These are phyloP conservation scores for Ophiostoma sp. DNA, from an alignment of 2,329 filamentous ascomycete species.

Conservation along the genomic window DNA sequence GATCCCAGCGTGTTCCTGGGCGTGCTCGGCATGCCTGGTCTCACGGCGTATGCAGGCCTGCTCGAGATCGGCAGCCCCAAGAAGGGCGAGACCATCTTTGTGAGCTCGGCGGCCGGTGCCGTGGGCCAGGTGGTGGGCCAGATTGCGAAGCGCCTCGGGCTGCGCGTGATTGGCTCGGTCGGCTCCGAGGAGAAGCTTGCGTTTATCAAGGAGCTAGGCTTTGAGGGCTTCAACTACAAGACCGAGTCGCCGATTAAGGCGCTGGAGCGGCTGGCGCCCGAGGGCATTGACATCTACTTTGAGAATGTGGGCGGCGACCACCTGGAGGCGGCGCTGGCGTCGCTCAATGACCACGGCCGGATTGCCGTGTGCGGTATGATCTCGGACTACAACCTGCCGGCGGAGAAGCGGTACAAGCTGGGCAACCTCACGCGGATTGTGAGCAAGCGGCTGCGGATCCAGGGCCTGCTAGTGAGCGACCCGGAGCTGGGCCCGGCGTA, in stretches of 20 bases:
- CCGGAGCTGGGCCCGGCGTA: conserved; percentile 62
- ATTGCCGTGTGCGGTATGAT: conserved; percentile 65
- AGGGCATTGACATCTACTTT: conserved; percentile 67
- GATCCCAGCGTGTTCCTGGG: conserved; percentile 66
- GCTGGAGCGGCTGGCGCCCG: conserved; percentile 62
- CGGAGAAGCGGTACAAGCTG: conserved; percentile 56
- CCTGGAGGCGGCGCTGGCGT: conserved; percentile 41
- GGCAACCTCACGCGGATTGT: conserved; percentile 61
- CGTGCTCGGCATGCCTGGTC: conserved; percentile 48
- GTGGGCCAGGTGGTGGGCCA: conserved; percentile 81
- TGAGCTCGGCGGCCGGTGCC: conserved; percentile 72
- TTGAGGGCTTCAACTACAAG: conserved; percentile 81
- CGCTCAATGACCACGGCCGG: conserved; percentile 57
- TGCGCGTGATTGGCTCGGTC: conserved; percentile 73
- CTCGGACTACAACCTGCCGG: conserved; percentile 63
- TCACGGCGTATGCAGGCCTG: conserved; percentile 52
- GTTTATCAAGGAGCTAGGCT: conserved; percentile 53
- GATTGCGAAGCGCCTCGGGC: conserved; percentile 72
- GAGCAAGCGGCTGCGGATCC: conserved; percentile 62
- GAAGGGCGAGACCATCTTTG: conserved; percentile 74
- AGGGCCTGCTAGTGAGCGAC: conserved; percentile 70
- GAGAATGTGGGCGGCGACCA: conserved; percentile 52
- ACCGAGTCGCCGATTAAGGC: conserved; percentile 66
- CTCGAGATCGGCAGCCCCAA: conserved; percentile 67
- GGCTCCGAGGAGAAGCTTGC: conserved; percentile 75